phyloP scores from a whole-genome alignment of 2,329 filamentous ascomycete genomes.

The Fusarium ambrosium region DNA sequence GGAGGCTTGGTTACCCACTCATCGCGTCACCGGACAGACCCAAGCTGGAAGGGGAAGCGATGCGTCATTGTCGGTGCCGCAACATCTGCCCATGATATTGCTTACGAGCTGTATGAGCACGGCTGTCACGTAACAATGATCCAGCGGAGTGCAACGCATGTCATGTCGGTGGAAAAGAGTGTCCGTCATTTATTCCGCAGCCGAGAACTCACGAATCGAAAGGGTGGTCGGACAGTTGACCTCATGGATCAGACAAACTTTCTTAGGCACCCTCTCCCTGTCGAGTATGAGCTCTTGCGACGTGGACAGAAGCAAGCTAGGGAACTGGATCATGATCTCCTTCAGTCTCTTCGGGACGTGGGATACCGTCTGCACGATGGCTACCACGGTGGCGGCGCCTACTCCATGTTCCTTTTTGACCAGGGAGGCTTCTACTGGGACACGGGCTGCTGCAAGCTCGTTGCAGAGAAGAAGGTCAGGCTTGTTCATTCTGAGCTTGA shows the following conservation, averaged over 20 bases:
- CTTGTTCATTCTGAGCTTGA: neutral
- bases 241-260: neutral
- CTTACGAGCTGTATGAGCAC: neutral
- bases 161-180: neutral
- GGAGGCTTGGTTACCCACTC: neutral
- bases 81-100: neutral
- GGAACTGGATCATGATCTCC: neutral
- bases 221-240: neutral
- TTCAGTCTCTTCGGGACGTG: neutral
- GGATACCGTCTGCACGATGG: conserved; percentile 20
- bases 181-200: neutral
- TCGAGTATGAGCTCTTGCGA: neutral
- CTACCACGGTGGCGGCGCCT: conserved; percentile 21
- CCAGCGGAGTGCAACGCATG: neutral
- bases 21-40: neutral
- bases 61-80: neutral
- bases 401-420: conserved; percentile 26
- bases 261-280: neutral
- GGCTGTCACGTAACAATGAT: neutral
- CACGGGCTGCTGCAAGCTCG: conserved; percentile 13
- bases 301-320: neutral
- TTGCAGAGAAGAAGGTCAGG: neutral
- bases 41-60: neutral
- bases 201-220: neutral
- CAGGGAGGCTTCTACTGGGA: conserved; percentile 28